phyloP scores from a whole-genome alignment of 2,329 filamentous ascomycete genomes.

The Neopestalotiopsis sp. region DNA sequence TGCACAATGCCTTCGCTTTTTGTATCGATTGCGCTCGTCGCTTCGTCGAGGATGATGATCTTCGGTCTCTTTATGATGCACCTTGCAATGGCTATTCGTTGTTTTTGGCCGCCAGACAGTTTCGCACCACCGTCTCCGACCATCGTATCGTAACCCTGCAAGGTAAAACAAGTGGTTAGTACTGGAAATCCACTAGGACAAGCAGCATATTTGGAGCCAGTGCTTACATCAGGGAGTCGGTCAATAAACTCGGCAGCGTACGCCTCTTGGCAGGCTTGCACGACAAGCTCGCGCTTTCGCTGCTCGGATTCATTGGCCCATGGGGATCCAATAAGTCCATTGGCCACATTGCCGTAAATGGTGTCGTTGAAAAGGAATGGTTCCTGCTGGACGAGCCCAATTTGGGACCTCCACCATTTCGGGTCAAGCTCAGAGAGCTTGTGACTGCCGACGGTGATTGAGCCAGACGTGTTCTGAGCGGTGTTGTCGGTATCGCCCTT shows the following conservation, averaged over 20 bases:
- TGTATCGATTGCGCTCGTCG: conserved; percentile 69
- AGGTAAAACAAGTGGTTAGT: conserved; percentile 50
- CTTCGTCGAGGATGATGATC: conserved; percentile 78
- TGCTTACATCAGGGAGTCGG: conserved; percentile 49
- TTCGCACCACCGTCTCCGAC: conserved; percentile 68
- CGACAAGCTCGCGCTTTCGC: conserved; percentile 59
- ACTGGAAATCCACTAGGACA: neutral
- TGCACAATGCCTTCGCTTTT: conserved; percentile 66
- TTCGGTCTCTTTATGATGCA: conserved; percentile 70
- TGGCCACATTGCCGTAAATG: conserved; percentile 64
- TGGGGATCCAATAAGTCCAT: conserved; percentile 55
- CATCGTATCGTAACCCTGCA: conserved; percentile 66
- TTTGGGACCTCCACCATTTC: conserved; percentile 61
- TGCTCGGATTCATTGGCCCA: conserved; percentile 55
- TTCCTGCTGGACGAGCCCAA: conserved; percentile 69
- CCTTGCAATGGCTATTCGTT: conserved; percentile 69
- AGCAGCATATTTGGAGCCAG: conserved; percentile 33
- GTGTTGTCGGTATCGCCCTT: no score
- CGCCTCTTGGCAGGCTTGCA: conserved; percentile 65
- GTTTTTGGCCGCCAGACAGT: conserved; percentile 70
- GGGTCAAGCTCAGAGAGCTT: neutral
- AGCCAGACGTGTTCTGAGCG: neutral
- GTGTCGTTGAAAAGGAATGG: conserved; percentile 68
- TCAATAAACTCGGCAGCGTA: conserved; percentile 71
- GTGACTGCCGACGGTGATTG: neutral